phyloP scores from a whole-genome alignment of 2,329 filamentous ascomycete genomes.

The Hypoxylon sp. region DNA sequence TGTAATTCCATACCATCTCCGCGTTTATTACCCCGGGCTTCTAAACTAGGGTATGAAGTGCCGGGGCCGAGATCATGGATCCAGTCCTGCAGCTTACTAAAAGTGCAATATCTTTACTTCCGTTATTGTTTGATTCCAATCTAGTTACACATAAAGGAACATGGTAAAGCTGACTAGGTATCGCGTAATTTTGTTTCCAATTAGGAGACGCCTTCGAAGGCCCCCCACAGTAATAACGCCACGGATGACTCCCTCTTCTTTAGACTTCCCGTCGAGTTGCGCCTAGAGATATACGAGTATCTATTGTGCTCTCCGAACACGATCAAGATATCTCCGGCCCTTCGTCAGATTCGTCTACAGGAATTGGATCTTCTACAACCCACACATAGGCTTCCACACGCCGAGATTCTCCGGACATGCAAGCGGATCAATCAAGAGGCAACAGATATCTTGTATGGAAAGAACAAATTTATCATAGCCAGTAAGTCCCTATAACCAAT shows the following conservation, averaged over 20 bases:
- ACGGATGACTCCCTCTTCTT: slow-evolving; percentile 7
- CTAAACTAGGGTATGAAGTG: no score
- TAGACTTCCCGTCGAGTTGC: slow-evolving; percentile 10
- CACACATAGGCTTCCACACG: slow-evolving; percentile 29
- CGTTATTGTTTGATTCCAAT: no score
- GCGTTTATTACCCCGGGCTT: no score
- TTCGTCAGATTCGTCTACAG: slow-evolving; percentile 8
- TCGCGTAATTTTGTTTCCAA: no score
- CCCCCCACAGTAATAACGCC: no score
- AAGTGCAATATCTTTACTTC: no score
- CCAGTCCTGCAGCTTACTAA: no score
- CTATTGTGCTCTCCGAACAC: slow-evolving; percentile 8
- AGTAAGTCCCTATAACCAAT: slow-evolving; percentile 35
- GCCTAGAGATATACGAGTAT: slow-evolving; percentile 15
- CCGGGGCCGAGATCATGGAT: no score
- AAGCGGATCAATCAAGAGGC: slow-evolving; percentile 45
- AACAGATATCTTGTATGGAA: slow-evolving; percentile 43
- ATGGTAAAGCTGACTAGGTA: no score
- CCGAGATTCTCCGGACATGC: slow-evolving; percentile 45
- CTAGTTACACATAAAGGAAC: no score
- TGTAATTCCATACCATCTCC: no score
- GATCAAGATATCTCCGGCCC: slow-evolving; percentile 11
- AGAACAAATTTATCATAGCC: slow-evolving; percentile 43
- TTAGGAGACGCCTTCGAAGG: no score
- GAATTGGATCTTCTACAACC: background rate